These are phyloP conservation scores for Podospora comata DNA, from an alignment of 495 filamentous ascomycete genomes.

Conservation along the genomic window DNA sequence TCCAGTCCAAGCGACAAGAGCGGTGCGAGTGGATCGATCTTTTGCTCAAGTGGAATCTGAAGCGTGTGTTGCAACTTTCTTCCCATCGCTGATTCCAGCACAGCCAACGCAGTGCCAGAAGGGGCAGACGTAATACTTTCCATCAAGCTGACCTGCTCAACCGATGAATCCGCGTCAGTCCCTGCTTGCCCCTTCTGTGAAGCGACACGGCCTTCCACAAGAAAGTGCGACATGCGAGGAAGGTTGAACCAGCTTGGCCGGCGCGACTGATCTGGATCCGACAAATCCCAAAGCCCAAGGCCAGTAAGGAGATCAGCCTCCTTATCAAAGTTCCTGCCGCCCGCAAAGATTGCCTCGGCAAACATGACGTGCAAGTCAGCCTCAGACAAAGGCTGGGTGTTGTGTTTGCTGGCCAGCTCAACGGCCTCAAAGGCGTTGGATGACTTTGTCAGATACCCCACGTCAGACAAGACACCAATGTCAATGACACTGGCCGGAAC, in stretches of 20 bases:
- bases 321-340: neutral
- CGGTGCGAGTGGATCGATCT: constrained; percentile 7
- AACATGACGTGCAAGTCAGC: neutral
- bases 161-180: neutral
- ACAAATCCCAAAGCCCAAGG: neutral
- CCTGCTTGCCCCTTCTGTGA: neutral
- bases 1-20: constrained; percentile 30
- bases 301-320: neutral
- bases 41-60: constrained; percentile 1
- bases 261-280: neutral
- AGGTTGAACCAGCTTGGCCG: neutral
- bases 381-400: neutral
- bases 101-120: neutral
- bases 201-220: neutral
- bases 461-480: constrained; percentile 34
- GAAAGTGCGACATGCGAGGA: neutral
- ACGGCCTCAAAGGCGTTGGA: constrained; percentile 8
- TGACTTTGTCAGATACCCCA: constrained; percentile 22
- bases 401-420: neutral
- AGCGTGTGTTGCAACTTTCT: constrained; percentile 2
- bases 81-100: neutral
- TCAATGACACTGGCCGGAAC: constrained; percentile 39
- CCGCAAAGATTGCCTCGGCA: constrained; percentile 7
- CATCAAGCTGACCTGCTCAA: neutral
- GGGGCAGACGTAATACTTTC: neutral